A percentile compares a stretch with the other conserved stretches of the same genome.
These are phyloP conservation scores for Fomitiporia mediterranea DNA, from an alignment of 1,284 basidiomycete species.

Conservation along the genomic window DNA sequence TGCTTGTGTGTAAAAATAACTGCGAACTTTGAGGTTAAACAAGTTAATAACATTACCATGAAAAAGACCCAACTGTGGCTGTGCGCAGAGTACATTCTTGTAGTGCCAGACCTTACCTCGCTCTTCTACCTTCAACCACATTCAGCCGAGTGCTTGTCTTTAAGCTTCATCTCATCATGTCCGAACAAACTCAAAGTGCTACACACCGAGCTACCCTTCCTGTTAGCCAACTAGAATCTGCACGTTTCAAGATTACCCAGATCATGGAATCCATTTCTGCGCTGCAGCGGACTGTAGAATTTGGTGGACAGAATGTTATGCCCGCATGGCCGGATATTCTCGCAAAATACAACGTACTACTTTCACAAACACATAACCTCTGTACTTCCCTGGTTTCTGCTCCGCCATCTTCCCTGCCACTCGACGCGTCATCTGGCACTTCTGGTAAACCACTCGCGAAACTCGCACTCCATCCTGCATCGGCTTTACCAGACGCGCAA, in stretches of 20 bases:
- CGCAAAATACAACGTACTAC: conserved; percentile 74
- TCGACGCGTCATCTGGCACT: conserved; percentile 2
- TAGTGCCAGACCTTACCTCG: no score
- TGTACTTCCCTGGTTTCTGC: conserved; percentile 51
- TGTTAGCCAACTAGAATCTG: conserved; percentile 59
- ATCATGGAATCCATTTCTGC: conserved; percentile 69
- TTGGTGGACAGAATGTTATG: conserved; percentile 49
- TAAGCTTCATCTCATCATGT: neutral
- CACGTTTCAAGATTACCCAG: conserved; percentile 67
- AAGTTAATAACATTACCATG: no score
- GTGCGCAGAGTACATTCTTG: no score
- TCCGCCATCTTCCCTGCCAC: conserved; percentile 26
- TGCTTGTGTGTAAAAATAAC: no score
- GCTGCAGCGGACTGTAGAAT: conserved; percentile 59
- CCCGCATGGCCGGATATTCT: conserved; percentile 78
- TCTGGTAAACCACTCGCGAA: conserved; percentile 58
- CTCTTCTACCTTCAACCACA: no score
- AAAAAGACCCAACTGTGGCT: no score
- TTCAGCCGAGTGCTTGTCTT: no score
- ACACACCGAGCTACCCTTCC: conserved; percentile 27
- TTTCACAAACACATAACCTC: conserved; percentile 74
- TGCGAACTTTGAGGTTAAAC: no score
- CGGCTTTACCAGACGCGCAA: conserved; percentile 53
- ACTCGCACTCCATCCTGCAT: conserved; percentile 60
- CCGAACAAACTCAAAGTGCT: neutral